Percentiles rank a stretch among this genome's conserved stretches.
phyloP scores from a whole-genome alignment of 352 stramenopile species.

The Phytophthora cactorum region DNA sequence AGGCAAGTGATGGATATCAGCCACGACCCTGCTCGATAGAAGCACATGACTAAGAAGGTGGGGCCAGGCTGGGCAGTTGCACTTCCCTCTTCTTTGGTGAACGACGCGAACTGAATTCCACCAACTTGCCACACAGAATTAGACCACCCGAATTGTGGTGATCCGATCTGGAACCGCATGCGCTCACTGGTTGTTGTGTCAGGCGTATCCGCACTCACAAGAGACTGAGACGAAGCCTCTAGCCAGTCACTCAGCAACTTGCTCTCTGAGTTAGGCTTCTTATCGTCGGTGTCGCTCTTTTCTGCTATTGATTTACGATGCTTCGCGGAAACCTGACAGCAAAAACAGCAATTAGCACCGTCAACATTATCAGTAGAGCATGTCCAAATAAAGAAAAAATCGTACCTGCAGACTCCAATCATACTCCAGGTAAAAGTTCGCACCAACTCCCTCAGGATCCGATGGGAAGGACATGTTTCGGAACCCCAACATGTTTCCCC shows the following conservation, averaged over 20 bases:
- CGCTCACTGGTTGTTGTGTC: slow-evolving; percentile 20
- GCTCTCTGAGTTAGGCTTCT: slow-evolving; percentile 10
- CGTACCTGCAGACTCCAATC: slow-evolving; percentile 62
- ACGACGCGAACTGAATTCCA: slow-evolving; percentile 85
- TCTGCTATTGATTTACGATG: slow-evolving; percentile 11
- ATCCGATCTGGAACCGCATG: slow-evolving; percentile 75
- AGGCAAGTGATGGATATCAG: slow-evolving; percentile 69
- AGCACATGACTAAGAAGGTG: slow-evolving; percentile 77
- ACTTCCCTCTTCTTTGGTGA: slow-evolving; percentile 30
- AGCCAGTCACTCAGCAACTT: slow-evolving; percentile 46
- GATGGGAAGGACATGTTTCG: slow-evolving; percentile 50
- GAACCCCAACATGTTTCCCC: slow-evolving; percentile 56
- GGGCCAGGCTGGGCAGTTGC: slow-evolving; percentile 9
- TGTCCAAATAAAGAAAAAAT: not conserved
- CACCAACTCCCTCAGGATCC: slow-evolving; percentile 59
- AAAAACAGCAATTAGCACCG: slow-evolving; percentile 3
- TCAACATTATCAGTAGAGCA: not conserved
- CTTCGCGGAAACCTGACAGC: slow-evolving; percentile 22
- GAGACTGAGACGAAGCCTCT: slow-evolving; percentile 25
- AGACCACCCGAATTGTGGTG: slow-evolving; percentile 70
- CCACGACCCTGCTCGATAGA: slow-evolving; percentile 75
- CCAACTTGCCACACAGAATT: slow-evolving; percentile 82
- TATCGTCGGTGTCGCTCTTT: slow-evolving; percentile 3
- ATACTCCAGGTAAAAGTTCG: slow-evolving; percentile 72
- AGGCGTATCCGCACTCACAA: slow-evolving; percentile 1